phyloP scores from a whole-genome alignment of 2,329 filamentous ascomycete genomes.

The Colletotrichum chlorophyti region DNA sequence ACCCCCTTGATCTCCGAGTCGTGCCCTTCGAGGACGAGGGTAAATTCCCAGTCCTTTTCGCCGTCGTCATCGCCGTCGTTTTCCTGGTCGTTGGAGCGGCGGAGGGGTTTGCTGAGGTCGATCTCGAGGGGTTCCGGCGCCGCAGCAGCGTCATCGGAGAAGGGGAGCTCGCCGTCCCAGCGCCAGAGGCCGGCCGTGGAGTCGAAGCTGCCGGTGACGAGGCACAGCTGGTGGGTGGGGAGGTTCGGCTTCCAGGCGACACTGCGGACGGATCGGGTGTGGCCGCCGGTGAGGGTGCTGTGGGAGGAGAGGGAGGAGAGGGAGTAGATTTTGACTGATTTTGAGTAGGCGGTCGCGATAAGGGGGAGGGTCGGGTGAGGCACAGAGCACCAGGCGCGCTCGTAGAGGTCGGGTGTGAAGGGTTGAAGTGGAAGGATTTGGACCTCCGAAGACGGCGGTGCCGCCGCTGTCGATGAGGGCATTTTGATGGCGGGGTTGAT shows the following conservation, averaged over 20 bases:
- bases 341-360: constrained; percentile 86
- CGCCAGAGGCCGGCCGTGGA: constrained; percentile 87
- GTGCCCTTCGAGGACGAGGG: constrained; percentile 90
- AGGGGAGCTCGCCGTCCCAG: constrained; percentile 57
- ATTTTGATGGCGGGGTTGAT: constrained; percentile 12
- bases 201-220: constrained; percentile 94
- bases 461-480: constrained; percentile 2
- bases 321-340: constrained; percentile 88
- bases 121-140: constrained; percentile 44
- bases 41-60: constrained; percentile 89
- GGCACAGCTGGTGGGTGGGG: constrained; percentile 68
- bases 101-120: constrained; percentile 41
- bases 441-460: constrained; percentile 19
- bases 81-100: neutral
- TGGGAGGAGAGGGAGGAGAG: constrained; percentile 81
- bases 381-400: constrained; percentile 84
- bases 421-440: constrained; percentile 53
- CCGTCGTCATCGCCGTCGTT: constrained; percentile 56
- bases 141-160: constrained; percentile 25
- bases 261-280: constrained; percentile 87
- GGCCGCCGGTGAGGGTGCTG: constrained; percentile 82
- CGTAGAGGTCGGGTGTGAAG: constrained; percentile 63
- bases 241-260: constrained; percentile 81
- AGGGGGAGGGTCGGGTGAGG: constrained; percentile 89
- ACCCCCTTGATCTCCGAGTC: constrained; percentile 91